Evolutionary conservation across 1,284 basidiomycete genomes (phyloP).

Genomic region (Puccinia horiana): DNA sequence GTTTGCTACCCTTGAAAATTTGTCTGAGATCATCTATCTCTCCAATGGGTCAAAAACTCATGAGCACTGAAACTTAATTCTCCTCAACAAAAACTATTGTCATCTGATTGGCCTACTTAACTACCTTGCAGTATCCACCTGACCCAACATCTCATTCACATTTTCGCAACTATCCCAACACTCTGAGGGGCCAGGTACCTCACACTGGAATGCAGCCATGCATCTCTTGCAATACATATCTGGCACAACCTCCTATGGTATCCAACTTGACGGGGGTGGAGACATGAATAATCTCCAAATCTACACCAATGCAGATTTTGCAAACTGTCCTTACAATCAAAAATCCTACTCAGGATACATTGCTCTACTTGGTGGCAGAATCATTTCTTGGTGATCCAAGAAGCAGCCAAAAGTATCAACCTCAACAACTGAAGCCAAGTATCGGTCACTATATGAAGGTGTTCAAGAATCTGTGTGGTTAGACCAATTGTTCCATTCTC

Average conservation of each 20-base stretch:
- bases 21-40: too few relatives aligned
- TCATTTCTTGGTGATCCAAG: constrained; percentile 4
- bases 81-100: too few relatives aligned
- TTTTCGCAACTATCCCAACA: constrained; percentile 1
- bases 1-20: too few relatives aligned
- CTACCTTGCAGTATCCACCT: constrained; percentile 8
- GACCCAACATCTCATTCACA: neutral
- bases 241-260: neutral
- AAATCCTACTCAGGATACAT: neutral
- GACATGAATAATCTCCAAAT: too few relatives aligned
- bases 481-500: neutral
- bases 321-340: neutral
- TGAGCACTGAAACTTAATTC: too few relatives aligned
- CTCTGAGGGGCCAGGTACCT: neutral
- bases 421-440: neutral
- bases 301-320: neutral
- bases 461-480: neutral
- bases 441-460: neutral
- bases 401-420: neutral
- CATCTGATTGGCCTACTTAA: neutral
- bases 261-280: neutral
- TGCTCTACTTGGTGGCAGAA: neutral
- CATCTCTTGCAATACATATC: constrained; percentile 15
- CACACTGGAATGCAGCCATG: neutral
- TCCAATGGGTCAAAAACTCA: too few relatives aligned